Conservation (phyloP, 2,329 filamentous ascomycete species). For the Periconia digitata region DNA sequence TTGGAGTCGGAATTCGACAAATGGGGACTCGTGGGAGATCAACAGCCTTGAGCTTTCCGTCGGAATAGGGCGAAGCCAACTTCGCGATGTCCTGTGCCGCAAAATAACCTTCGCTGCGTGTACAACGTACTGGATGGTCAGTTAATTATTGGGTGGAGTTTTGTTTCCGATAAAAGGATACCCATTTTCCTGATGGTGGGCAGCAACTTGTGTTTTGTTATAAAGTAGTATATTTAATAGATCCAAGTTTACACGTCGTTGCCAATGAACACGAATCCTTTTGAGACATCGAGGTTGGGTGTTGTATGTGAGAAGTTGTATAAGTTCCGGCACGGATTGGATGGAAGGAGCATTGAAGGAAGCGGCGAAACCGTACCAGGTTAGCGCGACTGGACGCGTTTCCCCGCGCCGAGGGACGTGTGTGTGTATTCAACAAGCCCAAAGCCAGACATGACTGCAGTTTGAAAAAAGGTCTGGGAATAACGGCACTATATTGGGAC, state of each 20-base stretch:
- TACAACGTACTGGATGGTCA: background rate
- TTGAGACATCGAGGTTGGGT: background rate
- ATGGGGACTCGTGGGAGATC: slow-evolving; percentile 43
- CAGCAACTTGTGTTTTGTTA: background rate
- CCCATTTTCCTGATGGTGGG: background rate
- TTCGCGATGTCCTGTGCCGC: background rate
- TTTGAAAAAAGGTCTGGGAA: too few species aligned
- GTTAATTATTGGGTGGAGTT: background rate
- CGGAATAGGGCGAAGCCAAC: too few species aligned
- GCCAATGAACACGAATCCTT: background rate
- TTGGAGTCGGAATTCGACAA: slow-evolving; percentile 50
- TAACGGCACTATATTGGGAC: too few species aligned
- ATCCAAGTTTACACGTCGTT: background rate
- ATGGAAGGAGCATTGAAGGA: too few species aligned
- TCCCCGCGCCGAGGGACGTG: too few species aligned
- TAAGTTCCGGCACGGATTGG: too few species aligned
- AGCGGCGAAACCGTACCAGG: too few species aligned
- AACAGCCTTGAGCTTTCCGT: slow-evolving; percentile 8
- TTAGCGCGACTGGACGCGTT: too few species aligned
- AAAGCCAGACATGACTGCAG: too few species aligned
- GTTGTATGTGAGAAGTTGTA: too few species aligned
- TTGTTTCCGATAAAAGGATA: background rate
- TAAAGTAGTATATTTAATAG: background rate
- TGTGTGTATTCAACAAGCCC: too few species aligned
- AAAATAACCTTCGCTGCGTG: background rate